Evolutionary conservation across 78 protist species (phyloP).

Genomic region (Dictyostelium firmibasis): DNA sequence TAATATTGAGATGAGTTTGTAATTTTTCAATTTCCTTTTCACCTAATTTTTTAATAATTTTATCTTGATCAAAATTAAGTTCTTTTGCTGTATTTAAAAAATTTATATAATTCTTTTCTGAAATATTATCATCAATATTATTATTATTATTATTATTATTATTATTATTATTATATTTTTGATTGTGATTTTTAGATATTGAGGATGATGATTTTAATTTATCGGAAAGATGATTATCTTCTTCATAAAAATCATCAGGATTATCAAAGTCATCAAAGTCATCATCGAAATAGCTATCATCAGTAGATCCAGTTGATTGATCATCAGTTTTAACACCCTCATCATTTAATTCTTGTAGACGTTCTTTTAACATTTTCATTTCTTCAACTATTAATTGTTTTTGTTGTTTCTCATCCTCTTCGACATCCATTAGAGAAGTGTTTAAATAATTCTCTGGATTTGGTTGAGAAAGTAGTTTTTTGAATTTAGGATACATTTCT

Average conservation of each 20-base stretch:
- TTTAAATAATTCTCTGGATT: slow-evolving; percentile 7
- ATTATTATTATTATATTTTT: not conserved
- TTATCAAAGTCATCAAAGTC: not conserved
- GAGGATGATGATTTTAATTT: not conserved
- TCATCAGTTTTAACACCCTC: not conserved
- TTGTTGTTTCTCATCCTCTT: not conserved
- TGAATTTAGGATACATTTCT: not conserved
- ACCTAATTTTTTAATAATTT: not conserved
- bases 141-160: slow-evolving; percentile 1
- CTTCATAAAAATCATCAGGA: not conserved
- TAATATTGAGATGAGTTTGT: not conserved
- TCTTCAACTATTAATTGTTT: not conserved
- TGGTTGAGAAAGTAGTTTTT: not conserved
- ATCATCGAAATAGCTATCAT: not conserved
- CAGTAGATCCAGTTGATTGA: not conserved
- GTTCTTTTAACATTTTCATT: not conserved
- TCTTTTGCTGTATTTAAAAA: not conserved
- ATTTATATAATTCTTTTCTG: not conserved
- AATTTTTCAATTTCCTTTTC: not conserved
- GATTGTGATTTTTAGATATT: not conserved
- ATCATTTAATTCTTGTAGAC: not conserved
- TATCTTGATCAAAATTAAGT: not conserved
- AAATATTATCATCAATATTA: not conserved
- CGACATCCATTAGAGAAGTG: slow-evolving; percentile 11
- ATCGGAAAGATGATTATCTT: not conserved